Evolutionary conservation across 306 rosid genomes (phyloP).

Genomic region (Quercus wislizeni): DNA sequence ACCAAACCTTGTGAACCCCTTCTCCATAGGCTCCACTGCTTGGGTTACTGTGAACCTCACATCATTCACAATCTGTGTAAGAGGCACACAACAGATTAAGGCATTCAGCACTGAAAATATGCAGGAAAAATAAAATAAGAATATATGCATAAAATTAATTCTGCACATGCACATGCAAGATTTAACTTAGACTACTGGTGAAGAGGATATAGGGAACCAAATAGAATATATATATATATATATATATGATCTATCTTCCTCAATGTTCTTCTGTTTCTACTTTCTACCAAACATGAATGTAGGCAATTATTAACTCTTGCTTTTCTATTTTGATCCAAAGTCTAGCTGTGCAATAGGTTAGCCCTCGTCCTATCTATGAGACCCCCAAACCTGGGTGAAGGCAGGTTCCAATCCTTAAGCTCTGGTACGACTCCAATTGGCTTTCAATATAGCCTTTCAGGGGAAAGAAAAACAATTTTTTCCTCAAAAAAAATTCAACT

Average conservation of each 20-base stretch:
- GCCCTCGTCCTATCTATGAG: too few relatives aligned
- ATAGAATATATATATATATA: not conserved
- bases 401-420: not conserved
- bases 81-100: constrained; percentile 11
- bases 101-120: not conserved
- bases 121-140: constrained; percentile 11
- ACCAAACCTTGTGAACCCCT: constrained; percentile 84
- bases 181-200: not conserved
- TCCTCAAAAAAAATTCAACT: not conserved
- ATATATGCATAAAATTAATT: constrained; percentile 4
- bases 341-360: not conserved
- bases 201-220: not conserved
- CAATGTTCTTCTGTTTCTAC: not conserved
- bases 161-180: not conserved
- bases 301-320: not conserved
- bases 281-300: not conserved
- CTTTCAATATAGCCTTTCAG: not conserved
- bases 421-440: not conserved
- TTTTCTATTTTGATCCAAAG: not conserved
- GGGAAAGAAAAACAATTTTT: not conserved
- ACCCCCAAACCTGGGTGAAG: not conserved
- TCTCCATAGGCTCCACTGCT: constrained; percentile 95
- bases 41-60: constrained; percentile 91
- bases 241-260: not conserved
- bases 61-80: constrained; percentile 79